A percentile compares a stretch with the other conserved stretches of the same genome.
Conservation (phyloP, 2,329 filamentous ascomycete species). For the Cercospora brassicicola region DNA sequence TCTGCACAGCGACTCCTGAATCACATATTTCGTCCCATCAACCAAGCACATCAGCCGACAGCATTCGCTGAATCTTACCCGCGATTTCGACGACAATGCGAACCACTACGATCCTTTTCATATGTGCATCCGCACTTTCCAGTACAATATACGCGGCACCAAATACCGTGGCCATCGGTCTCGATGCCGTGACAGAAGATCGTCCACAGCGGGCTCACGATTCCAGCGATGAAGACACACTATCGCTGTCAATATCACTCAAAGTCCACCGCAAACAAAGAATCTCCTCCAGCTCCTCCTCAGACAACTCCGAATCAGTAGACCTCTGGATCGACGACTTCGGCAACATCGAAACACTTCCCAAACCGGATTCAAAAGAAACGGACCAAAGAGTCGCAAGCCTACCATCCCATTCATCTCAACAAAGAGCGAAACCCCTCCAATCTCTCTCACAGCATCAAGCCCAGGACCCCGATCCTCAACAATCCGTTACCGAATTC, state of each 20-base stretch:
- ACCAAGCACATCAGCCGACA: not conserved
- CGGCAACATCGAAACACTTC: slow-evolving; percentile 12
- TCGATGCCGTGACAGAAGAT: slow-evolving; percentile 8
- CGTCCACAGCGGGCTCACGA: not conserved
- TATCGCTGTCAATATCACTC: not conserved
- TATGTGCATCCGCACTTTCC: slow-evolving; percentile 2
- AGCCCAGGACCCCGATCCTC: too few relatives aligned
- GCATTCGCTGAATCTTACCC: not conserved
- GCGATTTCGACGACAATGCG: not conserved
- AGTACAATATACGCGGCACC: slow-evolving; percentile 2
- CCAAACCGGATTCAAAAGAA: not conserved
- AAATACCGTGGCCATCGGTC: not conserved
- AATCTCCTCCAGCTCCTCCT: not conserved
- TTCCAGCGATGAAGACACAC: not conserved
- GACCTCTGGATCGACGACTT: slow-evolving; percentile 19
- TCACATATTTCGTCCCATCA: not conserved
- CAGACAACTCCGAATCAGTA: not conserved
- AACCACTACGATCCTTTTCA: slow-evolving; percentile 1
- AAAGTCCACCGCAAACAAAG: slow-evolving; percentile 3
- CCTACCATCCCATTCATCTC: too few relatives aligned
- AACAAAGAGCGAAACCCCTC: too few relatives aligned
- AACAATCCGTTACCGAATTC: not conserved
- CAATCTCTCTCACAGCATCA: not conserved
- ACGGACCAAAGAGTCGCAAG: not conserved
- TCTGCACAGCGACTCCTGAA: not conserved